phyloP scores from a whole-genome alignment of 1,284 basidiomycete genomes.

The Ustilago crameri region DNA sequence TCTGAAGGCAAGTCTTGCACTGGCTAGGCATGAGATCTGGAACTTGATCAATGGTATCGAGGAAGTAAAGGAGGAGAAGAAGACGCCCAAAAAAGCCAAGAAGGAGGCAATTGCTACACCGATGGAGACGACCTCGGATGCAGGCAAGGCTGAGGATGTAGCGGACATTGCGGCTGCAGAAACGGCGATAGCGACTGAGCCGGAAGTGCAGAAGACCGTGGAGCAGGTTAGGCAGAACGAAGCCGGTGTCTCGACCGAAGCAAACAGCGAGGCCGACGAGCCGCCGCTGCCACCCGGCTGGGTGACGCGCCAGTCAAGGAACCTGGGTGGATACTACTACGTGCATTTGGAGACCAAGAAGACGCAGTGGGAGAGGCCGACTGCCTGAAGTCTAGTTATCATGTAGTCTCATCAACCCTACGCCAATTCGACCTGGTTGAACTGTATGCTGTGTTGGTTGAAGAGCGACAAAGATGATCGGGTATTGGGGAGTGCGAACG shows the following conservation, averaged over 20 bases:
- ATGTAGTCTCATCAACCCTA: neutral
- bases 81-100: constrained; percentile 20
- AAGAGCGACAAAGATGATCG: neutral
- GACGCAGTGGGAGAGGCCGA: constrained; percentile 48
- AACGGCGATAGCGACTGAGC: neutral
- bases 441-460: neutral
- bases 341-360: constrained; percentile 35
- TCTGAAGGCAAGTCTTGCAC: constrained; percentile 18
- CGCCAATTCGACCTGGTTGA: too few species aligned
- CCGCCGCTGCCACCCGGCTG: constrained; percentile 33
- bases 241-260: neutral
- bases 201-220: neutral
- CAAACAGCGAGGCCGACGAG: constrained; percentile 13
- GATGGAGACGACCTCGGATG: neutral
- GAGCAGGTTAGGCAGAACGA: neutral
- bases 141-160: neutral
- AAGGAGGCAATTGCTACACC: constrained; percentile 14
- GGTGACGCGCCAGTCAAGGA: constrained; percentile 23
- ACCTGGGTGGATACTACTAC: constrained; percentile 30
- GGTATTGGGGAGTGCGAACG: neutral
- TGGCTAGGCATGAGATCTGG: constrained; percentile 11
- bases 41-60: constrained; percentile 13
- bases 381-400: constrained; percentile 3
- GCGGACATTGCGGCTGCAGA: neutral
- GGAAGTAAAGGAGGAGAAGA: constrained; percentile 6